These are phyloP conservation scores for Glomus cerebriforme DNA, from an alignment of 192 early-diverging fungal genomes.

Conservation along the genomic window DNA sequence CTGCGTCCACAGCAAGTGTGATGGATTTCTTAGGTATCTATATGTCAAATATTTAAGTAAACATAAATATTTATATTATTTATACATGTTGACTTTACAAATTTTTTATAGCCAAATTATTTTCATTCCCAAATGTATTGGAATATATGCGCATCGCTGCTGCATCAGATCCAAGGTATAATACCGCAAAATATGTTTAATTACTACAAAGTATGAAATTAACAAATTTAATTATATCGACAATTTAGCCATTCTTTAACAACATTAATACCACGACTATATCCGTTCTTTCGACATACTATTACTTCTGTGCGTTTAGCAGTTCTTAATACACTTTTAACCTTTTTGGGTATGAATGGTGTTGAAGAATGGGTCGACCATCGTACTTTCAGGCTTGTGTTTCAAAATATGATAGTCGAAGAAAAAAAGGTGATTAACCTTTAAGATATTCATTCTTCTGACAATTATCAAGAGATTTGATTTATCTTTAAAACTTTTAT, in stretches of 20 bases:
- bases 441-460: no score
- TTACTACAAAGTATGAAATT: neutral
- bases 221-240: neutral
- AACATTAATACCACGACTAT: constrained; percentile 81
- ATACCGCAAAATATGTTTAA: neutral
- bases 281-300: constrained; percentile 94
- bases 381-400: constrained; percentile 73
- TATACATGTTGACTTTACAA: neutral
- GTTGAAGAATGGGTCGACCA: constrained; percentile 68
- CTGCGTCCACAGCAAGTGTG: constrained; percentile 86
- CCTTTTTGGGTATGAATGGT: constrained; percentile 63
- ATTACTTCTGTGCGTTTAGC: constrained; percentile 83
- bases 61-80: neutral
- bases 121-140: constrained; percentile 60
- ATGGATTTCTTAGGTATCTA: constrained; percentile 77
- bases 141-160: constrained; percentile 47
- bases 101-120: constrained; percentile 61
- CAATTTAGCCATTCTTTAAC: constrained; percentile 55
- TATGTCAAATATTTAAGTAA: neutral
- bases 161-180: constrained; percentile 39
- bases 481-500: neutral
- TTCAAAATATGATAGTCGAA: constrained; percentile 94
- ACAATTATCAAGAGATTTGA: neutral
- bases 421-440: constrained; percentile 49
- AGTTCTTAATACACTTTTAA: constrained; percentile 76